phyloP scores from a whole-genome alignment of 106 monocot species.

The Dendrobium huoshanense region DNA sequence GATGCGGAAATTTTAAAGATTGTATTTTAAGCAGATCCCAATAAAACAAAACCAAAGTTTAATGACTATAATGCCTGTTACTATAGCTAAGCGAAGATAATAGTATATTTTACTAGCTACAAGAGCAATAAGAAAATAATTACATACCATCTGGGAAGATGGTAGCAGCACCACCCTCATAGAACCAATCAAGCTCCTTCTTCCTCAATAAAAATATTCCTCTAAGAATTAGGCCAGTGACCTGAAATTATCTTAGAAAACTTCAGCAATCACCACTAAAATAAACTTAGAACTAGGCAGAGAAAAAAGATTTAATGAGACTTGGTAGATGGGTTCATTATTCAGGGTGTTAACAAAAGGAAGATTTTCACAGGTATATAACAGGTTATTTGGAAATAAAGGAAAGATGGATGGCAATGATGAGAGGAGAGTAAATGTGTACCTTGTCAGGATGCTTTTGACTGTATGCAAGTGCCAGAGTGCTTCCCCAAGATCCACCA shows the following conservation, averaged over 20 bases:
- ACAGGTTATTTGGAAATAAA: background rate
- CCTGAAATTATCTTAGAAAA: slow-evolving; percentile 25
- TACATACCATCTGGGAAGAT: slow-evolving; percentile 92
- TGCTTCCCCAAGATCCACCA: slow-evolving; percentile 99
- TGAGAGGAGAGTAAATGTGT: background rate
- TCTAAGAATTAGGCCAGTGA: slow-evolving; percentile 89
- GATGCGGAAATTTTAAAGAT: too few species aligned
- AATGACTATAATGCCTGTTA: too few species aligned
- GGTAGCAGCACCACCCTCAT: slow-evolving; percentile 95
- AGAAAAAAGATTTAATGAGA: slow-evolving; percentile 2
- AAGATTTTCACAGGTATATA: background rate
- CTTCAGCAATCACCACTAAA: background rate
- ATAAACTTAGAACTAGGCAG: background rate
- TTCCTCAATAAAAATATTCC: slow-evolving; percentile 95
- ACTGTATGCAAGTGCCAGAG: slow-evolving; percentile 87
- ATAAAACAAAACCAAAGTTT: too few species aligned
- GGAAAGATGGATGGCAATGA: background rate
- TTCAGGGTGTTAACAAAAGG: background rate
- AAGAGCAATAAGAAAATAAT: background rate
- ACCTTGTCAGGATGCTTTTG: slow-evolving; percentile 93
- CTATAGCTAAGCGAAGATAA: background rate
- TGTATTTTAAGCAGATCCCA: too few species aligned
- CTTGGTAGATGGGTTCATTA: background rate
- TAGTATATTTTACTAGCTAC: background rate
- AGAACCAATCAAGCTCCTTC: slow-evolving; percentile 99